Evolutionary conservation across 2,329 filamentous ascomycete species (phyloP).

Genomic region (Parascedosporium putredinis): DNA sequence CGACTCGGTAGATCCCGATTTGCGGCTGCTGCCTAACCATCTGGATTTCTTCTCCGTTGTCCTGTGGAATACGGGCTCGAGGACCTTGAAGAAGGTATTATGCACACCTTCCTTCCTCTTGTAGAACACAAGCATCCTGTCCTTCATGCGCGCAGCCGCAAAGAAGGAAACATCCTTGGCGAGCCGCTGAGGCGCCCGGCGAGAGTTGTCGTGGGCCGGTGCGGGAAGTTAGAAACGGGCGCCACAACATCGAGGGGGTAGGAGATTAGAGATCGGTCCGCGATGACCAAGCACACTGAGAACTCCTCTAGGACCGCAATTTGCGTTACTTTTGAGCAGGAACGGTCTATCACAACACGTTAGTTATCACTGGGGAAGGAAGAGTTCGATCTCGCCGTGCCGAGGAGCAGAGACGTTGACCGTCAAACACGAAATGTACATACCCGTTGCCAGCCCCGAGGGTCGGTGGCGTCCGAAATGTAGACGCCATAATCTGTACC

Average conservation of each 20-base stretch:
- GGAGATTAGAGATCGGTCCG: slow-evolving; percentile 82
- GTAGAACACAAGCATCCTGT: slow-evolving; percentile 88
- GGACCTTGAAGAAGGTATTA: slow-evolving; percentile 93
- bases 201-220: slow-evolving; percentile 58
- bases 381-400: too few species aligned
- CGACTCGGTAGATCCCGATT: slow-evolving; percentile 71
- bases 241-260: slow-evolving; percentile 85
- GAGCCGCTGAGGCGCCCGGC: slow-evolving; percentile 83
- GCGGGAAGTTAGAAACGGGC: slow-evolving; percentile 52
- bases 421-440: slow-evolving; percentile 27
- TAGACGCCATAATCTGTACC: slow-evolving; percentile 93
- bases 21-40: slow-evolving; percentile 45
- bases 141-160: slow-evolving; percentile 92
- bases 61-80: slow-evolving; percentile 93
- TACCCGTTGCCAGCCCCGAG: slow-evolving; percentile 83
- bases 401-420: too few species aligned
- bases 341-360: slow-evolving; percentile 50
- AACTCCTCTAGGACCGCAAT: slow-evolving; percentile 94
- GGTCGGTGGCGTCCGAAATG: slow-evolving; percentile 78
- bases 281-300: slow-evolving; percentile 80
- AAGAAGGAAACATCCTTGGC: slow-evolving; percentile 95
- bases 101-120: slow-evolving; percentile 89
- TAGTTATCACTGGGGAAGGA: too few species aligned
- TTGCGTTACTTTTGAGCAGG: slow-evolving; percentile 73
- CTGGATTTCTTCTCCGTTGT: slow-evolving; percentile 73